Base-by-base conservation (phyloP, 768 basidiomycete species). In the Agrocybe praecox region DNA sequence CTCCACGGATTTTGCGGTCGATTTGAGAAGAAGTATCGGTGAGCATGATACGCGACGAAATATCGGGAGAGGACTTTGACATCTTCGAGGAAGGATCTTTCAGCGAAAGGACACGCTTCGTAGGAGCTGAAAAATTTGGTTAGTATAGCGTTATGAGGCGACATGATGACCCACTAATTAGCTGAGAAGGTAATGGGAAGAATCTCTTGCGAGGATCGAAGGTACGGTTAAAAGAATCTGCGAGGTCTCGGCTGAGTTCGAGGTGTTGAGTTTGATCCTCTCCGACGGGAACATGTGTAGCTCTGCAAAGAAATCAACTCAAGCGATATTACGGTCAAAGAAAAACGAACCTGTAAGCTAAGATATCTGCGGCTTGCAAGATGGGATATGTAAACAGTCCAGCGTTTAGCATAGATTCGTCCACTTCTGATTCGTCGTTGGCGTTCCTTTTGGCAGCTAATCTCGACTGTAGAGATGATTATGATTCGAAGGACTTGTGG, bases 261-360 rank as follows among this genome's bases (percentile, higher is more conserved):
- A 98, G 82, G 66, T 98, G 96, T 74, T 98, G 96, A 19, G 86
- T 84, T 67, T 98, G 96, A 69, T 98, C 96, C 65, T 98, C 95
- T 22, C 96, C 96, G 5, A 98, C 96, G 0, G 96, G 96, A 1
- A 98, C 90, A 68, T 95, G 91, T 0, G 94, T 96, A 2, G 94
- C 85, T 62, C 95, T 94, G 60, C 1, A 7, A 26, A 44, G 36
- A 15, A 17, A 50, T 60, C 3, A 55, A 53, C 12, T 34, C 12
- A 15, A n/a, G n/a, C n/a, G n/a, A n/a, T 40, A n/a, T 10, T 15
- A 23, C 17, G 9, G n/a, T 40, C 14, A 24, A 19, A 34, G 9
- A 17, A 7, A 2, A 56, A 29, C 49, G 6, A 61, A 92, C 95
- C 82, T 84, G 69, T 98, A 97, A 0, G 85, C 77, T 7, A 98